These are phyloP conservation scores for Monosporozyma servazzii DNA, from an alignment of 805 yeast species.

Conservation along the genomic window DNA sequence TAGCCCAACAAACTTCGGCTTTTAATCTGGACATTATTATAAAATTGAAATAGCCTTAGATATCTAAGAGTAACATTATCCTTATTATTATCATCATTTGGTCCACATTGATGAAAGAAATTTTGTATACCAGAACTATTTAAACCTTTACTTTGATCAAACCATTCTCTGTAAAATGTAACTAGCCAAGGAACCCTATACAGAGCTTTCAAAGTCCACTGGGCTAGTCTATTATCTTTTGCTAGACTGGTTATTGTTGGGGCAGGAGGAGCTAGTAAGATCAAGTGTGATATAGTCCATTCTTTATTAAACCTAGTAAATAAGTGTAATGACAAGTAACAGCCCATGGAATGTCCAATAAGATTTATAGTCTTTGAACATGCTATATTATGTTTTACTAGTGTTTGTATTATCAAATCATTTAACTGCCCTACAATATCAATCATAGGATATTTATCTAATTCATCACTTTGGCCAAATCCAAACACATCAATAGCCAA, in stretches of 20 bases:
- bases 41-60: constrained; percentile 23
- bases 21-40: constrained; percentile 23
- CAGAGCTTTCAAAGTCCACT: constrained; percentile 10
- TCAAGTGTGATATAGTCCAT: constrained; percentile 18
- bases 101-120: constrained; percentile 14
- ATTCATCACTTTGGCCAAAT: constrained; percentile 48
- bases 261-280: constrained; percentile 44
- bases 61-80: constrained; percentile 8
- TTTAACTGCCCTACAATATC: constrained; percentile 1
- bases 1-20: constrained; percentile 24
- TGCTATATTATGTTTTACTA: background rate
- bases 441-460: constrained; percentile 15
- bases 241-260: constrained; percentile 13
- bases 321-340: constrained; percentile 43
- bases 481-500: constrained; percentile 81
- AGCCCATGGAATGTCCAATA: constrained; percentile 70
- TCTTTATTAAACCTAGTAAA: constrained; percentile 26
- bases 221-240: constrained; percentile 9
- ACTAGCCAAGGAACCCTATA: constrained; percentile 19
- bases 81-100: constrained; percentile 4
- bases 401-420: background rate
- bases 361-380: constrained; percentile 3
- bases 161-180: constrained; percentile 21
- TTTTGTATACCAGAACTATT: constrained; percentile 24
- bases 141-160: constrained; percentile 27